Percentiles rank a stretch among this genome's conserved stretches.
Evolutionary conservation across 1,284 basidiomycete genomes (phyloP).

Genomic region (Trametes sp.): DNA sequence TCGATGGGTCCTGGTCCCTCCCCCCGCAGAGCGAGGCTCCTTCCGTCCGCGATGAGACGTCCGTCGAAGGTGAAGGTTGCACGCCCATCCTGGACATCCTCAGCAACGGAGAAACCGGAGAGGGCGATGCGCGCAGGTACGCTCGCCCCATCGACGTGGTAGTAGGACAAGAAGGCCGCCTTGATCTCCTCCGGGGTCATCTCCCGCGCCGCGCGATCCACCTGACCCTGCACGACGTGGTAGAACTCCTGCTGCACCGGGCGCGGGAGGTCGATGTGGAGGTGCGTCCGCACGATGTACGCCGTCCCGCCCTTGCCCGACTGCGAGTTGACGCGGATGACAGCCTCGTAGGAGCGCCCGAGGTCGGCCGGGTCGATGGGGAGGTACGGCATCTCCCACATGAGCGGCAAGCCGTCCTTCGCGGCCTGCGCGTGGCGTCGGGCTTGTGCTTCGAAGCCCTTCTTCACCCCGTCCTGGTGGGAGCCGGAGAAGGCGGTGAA

Average conservation of each 20-base stretch:
- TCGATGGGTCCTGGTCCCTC: slow-evolving; percentile 96
- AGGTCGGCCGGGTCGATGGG: slow-evolving; percentile 97
- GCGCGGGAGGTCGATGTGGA: slow-evolving; percentile 92
- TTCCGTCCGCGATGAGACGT: slow-evolving; percentile 84
- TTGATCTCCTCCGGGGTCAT: slow-evolving; percentile 96
- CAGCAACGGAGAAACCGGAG: slow-evolving; percentile 7
- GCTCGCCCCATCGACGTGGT: slow-evolving; percentile 80
- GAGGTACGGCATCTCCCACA: slow-evolving; percentile 96
- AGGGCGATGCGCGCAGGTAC: not conserved
- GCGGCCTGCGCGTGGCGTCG: slow-evolving; percentile 61
- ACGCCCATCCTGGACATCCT: not conserved
- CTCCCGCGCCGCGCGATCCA: slow-evolving; percentile 94
- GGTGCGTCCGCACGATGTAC: slow-evolving; percentile 92
- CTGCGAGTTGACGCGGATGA: slow-evolving; percentile 98
- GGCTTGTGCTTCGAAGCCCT: slow-evolving; percentile 91
- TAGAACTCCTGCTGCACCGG: slow-evolving; percentile 98
- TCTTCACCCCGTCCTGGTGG: slow-evolving; percentile 99
- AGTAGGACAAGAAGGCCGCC: slow-evolving; percentile 83
- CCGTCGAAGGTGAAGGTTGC: slow-evolving; percentile 74
- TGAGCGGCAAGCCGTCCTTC: slow-evolving; percentile 66
- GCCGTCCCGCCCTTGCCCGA: slow-evolving; percentile 96
- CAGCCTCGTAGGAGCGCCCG: slow-evolving; percentile 95
- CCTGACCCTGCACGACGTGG: slow-evolving; percentile 87
- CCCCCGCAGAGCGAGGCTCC: slow-evolving; percentile 83
- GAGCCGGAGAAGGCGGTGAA: slow-evolving; percentile 99